Conservation (phyloP, 192 early-diverging fungal genomes). For the Backusella liffmaniae region DNA sequence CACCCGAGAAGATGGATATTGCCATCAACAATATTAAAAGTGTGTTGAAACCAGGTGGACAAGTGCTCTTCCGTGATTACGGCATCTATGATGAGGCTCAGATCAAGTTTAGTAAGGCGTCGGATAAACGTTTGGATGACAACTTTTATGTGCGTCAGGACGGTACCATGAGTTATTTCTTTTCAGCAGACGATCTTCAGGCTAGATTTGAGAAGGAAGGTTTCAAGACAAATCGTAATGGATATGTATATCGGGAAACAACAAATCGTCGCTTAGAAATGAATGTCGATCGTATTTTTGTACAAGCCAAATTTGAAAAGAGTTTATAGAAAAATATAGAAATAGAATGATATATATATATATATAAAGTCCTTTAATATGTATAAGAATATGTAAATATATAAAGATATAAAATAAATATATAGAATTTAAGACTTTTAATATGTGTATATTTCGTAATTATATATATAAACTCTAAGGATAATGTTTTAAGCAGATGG, state of each 20-base stretch:
- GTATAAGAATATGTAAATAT: background rate
- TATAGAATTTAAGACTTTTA: background rate
- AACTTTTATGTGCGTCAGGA: slow-evolving; percentile 98
- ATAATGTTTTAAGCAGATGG: background rate
- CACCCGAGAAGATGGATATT: slow-evolving; percentile 77
- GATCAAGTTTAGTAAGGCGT: slow-evolving; percentile 72
- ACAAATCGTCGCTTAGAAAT: slow-evolving; percentile 66
- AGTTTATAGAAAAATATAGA: slow-evolving; percentile 18
- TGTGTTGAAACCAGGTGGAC: slow-evolving; percentile 81
- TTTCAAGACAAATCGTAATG: slow-evolving; percentile 53
- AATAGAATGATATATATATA: background rate
- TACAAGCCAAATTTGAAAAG: slow-evolving; percentile 75
- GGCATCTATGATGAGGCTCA: slow-evolving; percentile 96
- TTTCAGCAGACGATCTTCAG: slow-evolving; percentile 62
- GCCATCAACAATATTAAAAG: slow-evolving; percentile 81
- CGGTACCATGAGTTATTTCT: slow-evolving; percentile 93
- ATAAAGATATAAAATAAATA: background rate
- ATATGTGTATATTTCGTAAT: background rate
- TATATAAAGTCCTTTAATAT: background rate
- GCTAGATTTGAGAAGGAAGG: slow-evolving; percentile 64
- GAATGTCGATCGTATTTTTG: slow-evolving; percentile 68
- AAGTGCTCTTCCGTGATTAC: slow-evolving; percentile 95
- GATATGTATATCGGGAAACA: slow-evolving; percentile 68
- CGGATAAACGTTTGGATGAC: slow-evolving; percentile 81
- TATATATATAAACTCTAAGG: background rate